Evolutionary conservation across 305 asterid species (phyloP).

Genomic region (Fraxinus angustifolia): DNA sequence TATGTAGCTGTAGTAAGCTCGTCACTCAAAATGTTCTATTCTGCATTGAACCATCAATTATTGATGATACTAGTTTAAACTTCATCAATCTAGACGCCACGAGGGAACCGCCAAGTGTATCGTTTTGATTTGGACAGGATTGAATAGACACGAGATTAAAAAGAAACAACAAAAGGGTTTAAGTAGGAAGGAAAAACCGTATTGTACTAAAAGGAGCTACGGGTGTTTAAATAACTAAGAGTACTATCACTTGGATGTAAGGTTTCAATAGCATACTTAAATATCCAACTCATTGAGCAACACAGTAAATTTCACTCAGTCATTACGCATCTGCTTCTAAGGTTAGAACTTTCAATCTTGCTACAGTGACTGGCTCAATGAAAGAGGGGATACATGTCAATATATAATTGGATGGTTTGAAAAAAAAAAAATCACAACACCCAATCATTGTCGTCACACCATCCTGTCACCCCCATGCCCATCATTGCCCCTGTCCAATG

Average conservation of each 20-base stretch:
- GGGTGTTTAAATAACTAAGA: not conserved
- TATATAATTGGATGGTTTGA: no score
- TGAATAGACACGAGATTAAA: not conserved
- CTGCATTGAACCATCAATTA: not conserved
- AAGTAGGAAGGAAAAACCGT: not conserved
- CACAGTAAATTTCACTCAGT: not conserved
- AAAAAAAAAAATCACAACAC: no score
- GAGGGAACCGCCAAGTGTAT: not conserved
- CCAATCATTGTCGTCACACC: no score
- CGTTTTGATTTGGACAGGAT: not conserved
- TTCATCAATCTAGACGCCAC: not conserved
- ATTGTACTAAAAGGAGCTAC: not conserved
- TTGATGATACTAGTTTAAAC: not conserved
- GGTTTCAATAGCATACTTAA: not conserved
- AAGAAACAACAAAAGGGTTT: not conserved
- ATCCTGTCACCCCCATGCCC: no score
- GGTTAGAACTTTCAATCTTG: not conserved
- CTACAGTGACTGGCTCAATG: no score
- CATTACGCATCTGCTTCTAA: not conserved
- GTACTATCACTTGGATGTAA: not conserved
- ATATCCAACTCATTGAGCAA: not conserved
- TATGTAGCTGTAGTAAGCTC: not conserved
- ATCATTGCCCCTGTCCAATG: no score
- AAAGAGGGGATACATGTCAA: no score
- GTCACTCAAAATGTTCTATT: not conserved